Conservation (phyloP, 2,329 filamentous ascomycete species). For the Pseudonectria foliicola region DNA sequence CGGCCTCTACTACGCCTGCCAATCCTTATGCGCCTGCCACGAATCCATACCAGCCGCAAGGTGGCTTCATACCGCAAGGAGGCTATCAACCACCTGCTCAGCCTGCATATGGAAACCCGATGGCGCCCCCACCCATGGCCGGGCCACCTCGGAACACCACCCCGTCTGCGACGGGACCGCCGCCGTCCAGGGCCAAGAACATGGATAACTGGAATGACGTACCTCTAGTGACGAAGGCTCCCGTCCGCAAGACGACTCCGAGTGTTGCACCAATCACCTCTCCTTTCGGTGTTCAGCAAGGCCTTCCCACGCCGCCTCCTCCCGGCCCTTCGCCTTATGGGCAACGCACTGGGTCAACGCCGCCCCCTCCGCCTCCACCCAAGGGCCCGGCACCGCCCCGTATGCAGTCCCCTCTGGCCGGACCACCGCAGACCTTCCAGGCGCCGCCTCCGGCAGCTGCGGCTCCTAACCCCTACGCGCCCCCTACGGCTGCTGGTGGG, state of each 20-base stretch:
- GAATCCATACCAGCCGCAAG: constrained; percentile 28
- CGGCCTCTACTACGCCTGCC: constrained; percentile 15
- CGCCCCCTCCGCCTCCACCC: constrained; percentile 75
- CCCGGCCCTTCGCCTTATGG: constrained; percentile 46
- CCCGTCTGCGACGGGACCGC: constrained; percentile 50
- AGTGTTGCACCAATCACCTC: constrained; percentile 61
- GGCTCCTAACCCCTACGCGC: constrained; percentile 46
- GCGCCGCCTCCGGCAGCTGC: constrained; percentile 47
- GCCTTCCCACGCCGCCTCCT: constrained; percentile 49
- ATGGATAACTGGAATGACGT: constrained; percentile 91
- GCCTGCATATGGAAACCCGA: constrained; percentile 30
- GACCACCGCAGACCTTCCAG: constrained; percentile 43
- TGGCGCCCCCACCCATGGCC: constrained; percentile 27
- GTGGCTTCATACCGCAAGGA: constrained; percentile 28
- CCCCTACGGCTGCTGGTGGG: constrained; percentile 56
- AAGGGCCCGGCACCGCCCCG: constrained; percentile 67
- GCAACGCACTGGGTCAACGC: constrained; percentile 57
- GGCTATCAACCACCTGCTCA: constrained; percentile 47
- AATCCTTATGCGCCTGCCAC: constrained; percentile 32
- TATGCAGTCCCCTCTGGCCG: constrained; percentile 63
- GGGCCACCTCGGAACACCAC: constrained; percentile 52
- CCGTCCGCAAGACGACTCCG: constrained; percentile 70
- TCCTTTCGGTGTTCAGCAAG: constrained; percentile 64
- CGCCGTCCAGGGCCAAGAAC: constrained; percentile 63
- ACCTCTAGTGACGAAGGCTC: constrained; percentile 70